These are phyloP conservation scores for Ceratocystis lukuohia DNA, from an alignment of 2,329 filamentous ascomycete species.

Conservation along the genomic window DNA sequence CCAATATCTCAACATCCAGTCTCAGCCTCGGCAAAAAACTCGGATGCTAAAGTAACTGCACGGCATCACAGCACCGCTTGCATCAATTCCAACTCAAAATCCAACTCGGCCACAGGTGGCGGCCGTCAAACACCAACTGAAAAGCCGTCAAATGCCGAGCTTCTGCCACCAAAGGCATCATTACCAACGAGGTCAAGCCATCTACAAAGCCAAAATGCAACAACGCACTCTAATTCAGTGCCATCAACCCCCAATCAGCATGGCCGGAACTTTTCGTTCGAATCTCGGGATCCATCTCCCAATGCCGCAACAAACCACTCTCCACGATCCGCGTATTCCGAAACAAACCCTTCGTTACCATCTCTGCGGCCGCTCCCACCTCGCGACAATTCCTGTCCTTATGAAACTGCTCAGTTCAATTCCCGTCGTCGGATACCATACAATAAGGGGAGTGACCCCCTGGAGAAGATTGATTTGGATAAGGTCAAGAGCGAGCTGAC, in stretches of 20 bases:
- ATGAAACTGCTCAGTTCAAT: constrained; percentile 73
- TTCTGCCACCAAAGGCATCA: constrained; percentile 21
- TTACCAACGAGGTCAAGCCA: constrained; percentile 22
- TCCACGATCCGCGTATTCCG: constrained; percentile 78
- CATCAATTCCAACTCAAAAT: not conserved
- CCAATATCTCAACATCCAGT: not conserved
- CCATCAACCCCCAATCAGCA: constrained; percentile 88
- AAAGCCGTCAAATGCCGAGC: constrained; percentile 30
- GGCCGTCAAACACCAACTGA: constrained; percentile 11
- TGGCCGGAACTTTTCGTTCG: constrained; percentile 66
- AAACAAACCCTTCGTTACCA: constrained; percentile 63
- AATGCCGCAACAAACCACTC: constrained; percentile 65
- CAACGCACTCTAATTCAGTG: constrained; percentile 65
- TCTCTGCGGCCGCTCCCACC: constrained; percentile 52
- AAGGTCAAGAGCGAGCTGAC: constrained; percentile 60
- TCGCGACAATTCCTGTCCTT: constrained; percentile 57
- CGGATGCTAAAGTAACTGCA: not conserved
- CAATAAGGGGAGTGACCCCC: constrained; percentile 64
- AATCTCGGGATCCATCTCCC: constrained; percentile 68
- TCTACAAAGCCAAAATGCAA: constrained; percentile 21
- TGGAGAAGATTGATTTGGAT: constrained; percentile 57
- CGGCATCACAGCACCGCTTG: not conserved
- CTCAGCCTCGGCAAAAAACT: not conserved
- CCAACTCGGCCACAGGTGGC: not conserved
- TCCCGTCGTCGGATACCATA: constrained; percentile 84